phyloP scores from a whole-genome alignment of 148 eudicot genomes.

The Fagopyrum tataricum region DNA sequence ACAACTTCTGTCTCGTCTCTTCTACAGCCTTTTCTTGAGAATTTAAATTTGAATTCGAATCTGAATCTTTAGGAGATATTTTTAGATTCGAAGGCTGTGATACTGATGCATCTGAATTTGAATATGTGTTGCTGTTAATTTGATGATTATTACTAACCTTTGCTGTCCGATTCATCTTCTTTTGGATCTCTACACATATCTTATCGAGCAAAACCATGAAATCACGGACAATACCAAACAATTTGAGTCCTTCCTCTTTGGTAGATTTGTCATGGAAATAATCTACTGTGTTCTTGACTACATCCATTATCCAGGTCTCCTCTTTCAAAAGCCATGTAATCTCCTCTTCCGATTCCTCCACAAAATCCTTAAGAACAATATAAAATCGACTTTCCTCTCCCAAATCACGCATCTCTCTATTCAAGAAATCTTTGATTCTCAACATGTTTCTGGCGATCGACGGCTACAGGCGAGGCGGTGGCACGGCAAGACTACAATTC shows the following conservation, averaged over 20 bases:
- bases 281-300: slow-evolving; percentile 68
- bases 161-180: slow-evolving; percentile 15
- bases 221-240: slow-evolving; percentile 67
- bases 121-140: too few relatives aligned
- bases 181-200: slow-evolving; percentile 49
- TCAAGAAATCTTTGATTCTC: slow-evolving; percentile 39
- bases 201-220: slow-evolving; percentile 62
- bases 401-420: slow-evolving; percentile 35
- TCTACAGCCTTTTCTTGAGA: not conserved
- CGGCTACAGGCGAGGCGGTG: too few relatives aligned
- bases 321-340: slow-evolving; percentile 46
- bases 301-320: slow-evolving; percentile 51
- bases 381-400: slow-evolving; percentile 42
- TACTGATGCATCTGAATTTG: not conserved
- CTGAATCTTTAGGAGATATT: too few relatives aligned
- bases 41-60: not conserved
- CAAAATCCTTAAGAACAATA: slow-evolving; percentile 32
- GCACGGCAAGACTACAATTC: too few relatives aligned
- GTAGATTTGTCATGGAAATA: slow-evolving; percentile 73
- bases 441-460: too few relatives aligned
- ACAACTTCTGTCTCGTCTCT: slow-evolving; percentile 5
- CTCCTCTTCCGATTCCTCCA: slow-evolving; percentile 44
- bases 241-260: slow-evolving; percentile 63
- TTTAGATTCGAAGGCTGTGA: not conserved
- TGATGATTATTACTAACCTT: not conserved